Percentiles rank a stretch among this genome's conserved stretches.
Conservation (phyloP, 257 asterid species). For the Solanum appendiculatum region DNA sequence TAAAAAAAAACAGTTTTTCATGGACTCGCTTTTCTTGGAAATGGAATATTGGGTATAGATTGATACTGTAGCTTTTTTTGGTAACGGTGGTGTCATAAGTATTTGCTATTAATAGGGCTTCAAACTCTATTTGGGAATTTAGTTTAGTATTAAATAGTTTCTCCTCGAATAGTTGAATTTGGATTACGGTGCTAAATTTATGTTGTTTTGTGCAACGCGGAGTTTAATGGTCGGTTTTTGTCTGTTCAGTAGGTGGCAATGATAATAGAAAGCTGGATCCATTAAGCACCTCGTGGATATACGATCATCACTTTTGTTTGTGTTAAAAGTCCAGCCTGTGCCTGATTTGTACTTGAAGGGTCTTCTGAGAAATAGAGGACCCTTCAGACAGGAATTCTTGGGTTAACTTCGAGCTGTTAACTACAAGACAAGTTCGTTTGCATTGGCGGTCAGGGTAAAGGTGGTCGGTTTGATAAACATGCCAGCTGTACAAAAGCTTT, state of each 20-base stretch:
- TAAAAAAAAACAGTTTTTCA: not conserved
- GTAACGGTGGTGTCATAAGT: not conserved
- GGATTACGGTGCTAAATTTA: not conserved
- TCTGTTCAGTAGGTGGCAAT: not conserved
- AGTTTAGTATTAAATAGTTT: not conserved
- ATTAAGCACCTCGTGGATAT: constrained; percentile 1
- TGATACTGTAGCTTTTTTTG: not conserved
- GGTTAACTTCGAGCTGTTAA: not conserved
- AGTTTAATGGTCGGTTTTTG: not conserved
- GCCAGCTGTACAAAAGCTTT: constrained; percentile 99
- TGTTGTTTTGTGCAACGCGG: not conserved
- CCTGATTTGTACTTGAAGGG: constrained; percentile 11
- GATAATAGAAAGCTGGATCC: constrained; percentile 2
- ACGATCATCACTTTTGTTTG: not conserved
- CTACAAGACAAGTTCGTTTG: not conserved
- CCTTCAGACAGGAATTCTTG: constrained; percentile 11
- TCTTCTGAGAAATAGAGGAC: constrained; percentile 27
- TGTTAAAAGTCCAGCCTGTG: not conserved
- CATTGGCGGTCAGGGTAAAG: constrained; percentile 5
- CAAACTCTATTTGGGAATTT: not conserved
- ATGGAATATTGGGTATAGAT: not conserved
- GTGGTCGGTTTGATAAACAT: constrained; percentile 29
- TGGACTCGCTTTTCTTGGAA: not conserved
- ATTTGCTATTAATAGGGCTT: not conserved
- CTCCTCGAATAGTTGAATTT: not conserved